Conservation (phyloP, 306 rosid species). For the Pterocarpus santalinus region DNA sequence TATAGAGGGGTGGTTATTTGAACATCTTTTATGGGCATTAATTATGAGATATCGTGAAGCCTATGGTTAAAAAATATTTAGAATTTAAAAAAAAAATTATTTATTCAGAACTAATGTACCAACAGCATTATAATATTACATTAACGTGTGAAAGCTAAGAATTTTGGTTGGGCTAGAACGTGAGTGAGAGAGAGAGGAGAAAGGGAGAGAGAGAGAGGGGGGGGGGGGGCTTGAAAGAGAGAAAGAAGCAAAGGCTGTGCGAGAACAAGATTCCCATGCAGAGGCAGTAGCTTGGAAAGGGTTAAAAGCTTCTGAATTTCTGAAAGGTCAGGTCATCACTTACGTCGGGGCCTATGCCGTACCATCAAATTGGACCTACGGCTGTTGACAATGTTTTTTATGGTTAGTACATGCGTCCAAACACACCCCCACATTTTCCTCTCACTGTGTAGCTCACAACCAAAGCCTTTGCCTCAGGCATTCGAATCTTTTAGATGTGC, state of each 20-base stretch:
- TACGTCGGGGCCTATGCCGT: conserved; percentile 29
- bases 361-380: conserved; percentile 38
- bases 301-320: conserved; percentile 30
- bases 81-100: too few species aligned
- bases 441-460: not conserved
- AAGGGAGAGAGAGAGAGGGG: too few species aligned
- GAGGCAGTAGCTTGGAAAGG: conserved; percentile 8
- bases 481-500: conserved; percentile 28
- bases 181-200: too few species aligned
- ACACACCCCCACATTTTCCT: conserved; percentile 29
- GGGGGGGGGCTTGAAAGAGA: not conserved
- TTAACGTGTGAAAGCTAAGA: conserved; percentile 6
- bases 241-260: conserved; percentile 2
- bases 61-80: too few species aligned
- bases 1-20: too few species aligned
- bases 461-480: too few species aligned
- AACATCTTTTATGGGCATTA: too few species aligned
- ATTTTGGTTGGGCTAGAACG: not conserved
- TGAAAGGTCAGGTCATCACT: conserved; percentile 35
- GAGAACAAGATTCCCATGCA: conserved; percentile 42
- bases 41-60: too few species aligned
- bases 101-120: too few species aligned
- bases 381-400: conserved; percentile 17
- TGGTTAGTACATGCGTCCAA: conserved; percentile 24
- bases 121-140: too few species aligned